phyloP scores from a whole-genome alignment of 148 eudicot species.

The Hydrangea macrophylla region DNA sequence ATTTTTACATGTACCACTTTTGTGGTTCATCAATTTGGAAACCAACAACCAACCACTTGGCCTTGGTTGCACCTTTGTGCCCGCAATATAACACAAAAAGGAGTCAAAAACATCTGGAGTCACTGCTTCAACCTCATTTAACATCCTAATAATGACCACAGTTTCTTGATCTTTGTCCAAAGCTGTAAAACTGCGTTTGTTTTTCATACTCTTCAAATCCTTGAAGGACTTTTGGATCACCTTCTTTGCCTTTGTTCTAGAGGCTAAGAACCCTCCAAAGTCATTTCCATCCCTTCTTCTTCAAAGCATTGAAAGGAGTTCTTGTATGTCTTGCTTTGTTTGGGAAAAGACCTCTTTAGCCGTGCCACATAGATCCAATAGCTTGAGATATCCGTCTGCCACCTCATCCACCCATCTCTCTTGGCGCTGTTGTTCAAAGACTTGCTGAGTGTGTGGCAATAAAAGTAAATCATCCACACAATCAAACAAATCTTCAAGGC shows the following conservation, averaged over 20 bases:
- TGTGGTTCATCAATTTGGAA: constrained; percentile 11
- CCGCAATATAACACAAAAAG: constrained; percentile 10
- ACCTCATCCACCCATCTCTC: constrained; percentile 23
- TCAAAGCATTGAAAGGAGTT: constrained; percentile 20
- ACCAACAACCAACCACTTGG: constrained; percentile 19
- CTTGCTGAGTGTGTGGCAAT: constrained; percentile 24
- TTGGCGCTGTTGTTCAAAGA: constrained; percentile 7
- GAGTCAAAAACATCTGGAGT: constrained; percentile 17
- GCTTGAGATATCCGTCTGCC: constrained; percentile 24
- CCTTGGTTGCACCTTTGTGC: constrained; percentile 7
- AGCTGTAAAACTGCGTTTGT: not conserved
- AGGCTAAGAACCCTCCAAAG: constrained; percentile 8
- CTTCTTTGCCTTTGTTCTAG: constrained; percentile 22
- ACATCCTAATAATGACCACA: not conserved
- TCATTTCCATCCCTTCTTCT: constrained; percentile 12
- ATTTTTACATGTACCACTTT: not conserved
- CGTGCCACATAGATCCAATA: constrained; percentile 25
- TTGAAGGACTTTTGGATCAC: constrained; percentile 3
- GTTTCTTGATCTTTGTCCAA: constrained; percentile 2
- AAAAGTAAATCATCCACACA: constrained; percentile 34
- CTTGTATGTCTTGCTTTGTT: constrained; percentile 17
- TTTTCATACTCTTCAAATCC: not conserved
- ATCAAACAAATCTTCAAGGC: constrained; percentile 18
- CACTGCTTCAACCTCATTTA: constrained; percentile 20
- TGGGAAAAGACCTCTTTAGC: constrained; percentile 22